Conservation (phyloP, 2,329 filamentous ascomycete genomes). For the Apiospora rasikravindrae region DNA sequence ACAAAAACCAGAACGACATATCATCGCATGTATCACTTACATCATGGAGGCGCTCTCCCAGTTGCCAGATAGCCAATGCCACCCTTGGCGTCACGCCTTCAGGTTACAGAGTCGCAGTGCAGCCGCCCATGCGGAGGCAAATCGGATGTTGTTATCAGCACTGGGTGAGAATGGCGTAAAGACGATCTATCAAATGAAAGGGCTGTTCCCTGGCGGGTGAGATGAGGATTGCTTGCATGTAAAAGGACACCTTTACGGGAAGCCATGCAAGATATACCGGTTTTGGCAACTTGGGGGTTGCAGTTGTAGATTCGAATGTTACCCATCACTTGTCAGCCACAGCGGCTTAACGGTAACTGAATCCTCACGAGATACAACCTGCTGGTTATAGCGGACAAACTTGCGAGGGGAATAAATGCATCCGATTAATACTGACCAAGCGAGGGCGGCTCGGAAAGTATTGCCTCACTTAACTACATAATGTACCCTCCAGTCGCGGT, state of each 20-base stretch:
- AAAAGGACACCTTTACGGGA: neutral
- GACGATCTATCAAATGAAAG: neutral
- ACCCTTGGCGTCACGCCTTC: neutral
- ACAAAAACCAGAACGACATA: neutral
- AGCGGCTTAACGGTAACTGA: neutral
- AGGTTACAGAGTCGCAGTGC: conserved; percentile 2
- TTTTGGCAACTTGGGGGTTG: conserved; percentile 5
- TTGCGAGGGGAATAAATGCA: neutral
- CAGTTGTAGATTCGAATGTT: neutral
- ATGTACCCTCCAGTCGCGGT: conserved; percentile 11
- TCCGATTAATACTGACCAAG: neutral
- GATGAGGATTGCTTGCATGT: neutral
- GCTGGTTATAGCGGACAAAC: neutral
- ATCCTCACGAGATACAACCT: neutral
- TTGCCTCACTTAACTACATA: neutral
- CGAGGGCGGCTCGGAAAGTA: conserved; percentile 10
- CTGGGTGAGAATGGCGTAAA: neutral
- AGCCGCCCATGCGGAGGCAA: neutral
- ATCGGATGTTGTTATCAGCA: neutral
- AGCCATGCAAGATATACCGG: conserved; percentile 7
- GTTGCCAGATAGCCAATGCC: neutral
- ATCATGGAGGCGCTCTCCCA: neutral
- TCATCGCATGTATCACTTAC: neutral
- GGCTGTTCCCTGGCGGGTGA: neutral
- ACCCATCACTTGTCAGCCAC: conserved; percentile 10